Conservation (phyloP, 805 yeast species). For the Hagleromyces aurorensis region DNA sequence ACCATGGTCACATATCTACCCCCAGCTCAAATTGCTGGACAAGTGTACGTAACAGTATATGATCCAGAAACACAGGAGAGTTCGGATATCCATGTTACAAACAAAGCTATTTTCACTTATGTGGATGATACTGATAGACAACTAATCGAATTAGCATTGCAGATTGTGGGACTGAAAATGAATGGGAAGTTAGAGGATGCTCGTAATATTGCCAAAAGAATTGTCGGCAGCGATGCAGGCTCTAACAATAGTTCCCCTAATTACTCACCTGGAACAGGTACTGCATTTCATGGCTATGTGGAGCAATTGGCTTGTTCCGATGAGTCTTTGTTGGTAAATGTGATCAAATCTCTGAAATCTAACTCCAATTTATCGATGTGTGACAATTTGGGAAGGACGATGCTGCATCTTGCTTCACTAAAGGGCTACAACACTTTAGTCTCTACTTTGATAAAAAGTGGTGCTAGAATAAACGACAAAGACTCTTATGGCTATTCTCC, state of each 20-base stretch:
- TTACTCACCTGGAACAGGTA: slow-evolving; percentile 7
- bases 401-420: slow-evolving; percentile 77
- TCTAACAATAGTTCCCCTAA: slow-evolving; percentile 18
- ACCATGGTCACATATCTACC: slow-evolving; percentile 92
- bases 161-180: slow-evolving; percentile 95
- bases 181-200: slow-evolving; percentile 95
- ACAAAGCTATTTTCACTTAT: slow-evolving; percentile 64
- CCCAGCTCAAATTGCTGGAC: slow-evolving; percentile 84
- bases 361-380: slow-evolving; percentile 76
- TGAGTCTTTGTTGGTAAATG: slow-evolving; percentile 36
- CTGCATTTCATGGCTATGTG: slow-evolving; percentile 6
- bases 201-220: slow-evolving; percentile 82
- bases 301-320: slow-evolving; percentile 19
- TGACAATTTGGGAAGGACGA: slow-evolving; percentile 76
- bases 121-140: slow-evolving; percentile 94
- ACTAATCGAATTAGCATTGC: slow-evolving; percentile 88
- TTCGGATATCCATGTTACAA: slow-evolving; percentile 19
- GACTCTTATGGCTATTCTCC: slow-evolving; percentile 85
- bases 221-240: slow-evolving; percentile 52
- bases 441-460: slow-evolving; percentile 53
- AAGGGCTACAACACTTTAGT: slow-evolving; percentile 62
- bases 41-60: slow-evolving; percentile 80
- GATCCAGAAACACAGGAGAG: slow-evolving; percentile 31
- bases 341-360: slow-evolving; percentile 63
- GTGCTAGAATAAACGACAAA: slow-evolving; percentile 59